Percentiles rank a stretch among this genome's conserved stretches.
Evolutionary conservation across 2,329 filamentous ascomycete genomes (phyloP).

Genomic region (Diaporthe ilicicola): DNA sequence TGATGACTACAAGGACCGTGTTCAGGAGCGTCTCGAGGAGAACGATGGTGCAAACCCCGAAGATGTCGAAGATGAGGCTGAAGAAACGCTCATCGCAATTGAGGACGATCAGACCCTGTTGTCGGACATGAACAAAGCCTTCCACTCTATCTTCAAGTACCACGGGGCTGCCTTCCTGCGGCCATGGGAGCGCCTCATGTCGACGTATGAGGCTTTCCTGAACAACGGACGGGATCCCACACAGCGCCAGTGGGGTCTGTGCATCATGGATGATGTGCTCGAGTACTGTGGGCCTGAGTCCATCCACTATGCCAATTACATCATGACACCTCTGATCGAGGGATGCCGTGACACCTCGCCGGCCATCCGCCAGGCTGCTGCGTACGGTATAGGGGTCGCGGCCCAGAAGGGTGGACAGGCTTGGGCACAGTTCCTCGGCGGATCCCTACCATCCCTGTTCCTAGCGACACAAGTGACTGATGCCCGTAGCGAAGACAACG

Average conservation of each 20-base stretch:
- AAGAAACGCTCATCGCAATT: conserved; percentile 88
- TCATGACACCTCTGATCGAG: conserved; percentile 84
- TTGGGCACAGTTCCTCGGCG: conserved; percentile 88
- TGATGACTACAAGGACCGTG: conserved; percentile 91
- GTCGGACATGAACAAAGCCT: conserved; percentile 99
- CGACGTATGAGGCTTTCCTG: conserved; percentile 87
- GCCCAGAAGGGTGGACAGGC: conserved; percentile 88
- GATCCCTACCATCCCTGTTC: conserved; percentile 83
- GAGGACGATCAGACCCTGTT: conserved; percentile 97
- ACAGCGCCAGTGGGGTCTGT: conserved; percentile 97
- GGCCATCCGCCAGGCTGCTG: conserved; percentile 93
- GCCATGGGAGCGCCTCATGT: conserved; percentile 85
- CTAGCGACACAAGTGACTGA: conserved; percentile 83
- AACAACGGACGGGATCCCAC: conserved; percentile 81
- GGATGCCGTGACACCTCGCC: conserved; percentile 88
- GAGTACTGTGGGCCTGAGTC: conserved; percentile 95
- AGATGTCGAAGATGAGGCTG: conserved; percentile 86
- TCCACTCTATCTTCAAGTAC: conserved; percentile 99
- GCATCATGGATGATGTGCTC: conserved; percentile 97
- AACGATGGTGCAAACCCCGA: conserved; percentile 76
- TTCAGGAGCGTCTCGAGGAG: conserved; percentile 84
- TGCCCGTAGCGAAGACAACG: conserved; percentile 88
- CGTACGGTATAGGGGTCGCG: conserved; percentile 94
- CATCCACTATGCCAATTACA: conserved; percentile 85
- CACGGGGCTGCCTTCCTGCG: conserved; percentile 86